Base-by-base conservation (phyloP, 202 grass and related monocot species). In the Dendrocalamus latiflorus region DNA sequence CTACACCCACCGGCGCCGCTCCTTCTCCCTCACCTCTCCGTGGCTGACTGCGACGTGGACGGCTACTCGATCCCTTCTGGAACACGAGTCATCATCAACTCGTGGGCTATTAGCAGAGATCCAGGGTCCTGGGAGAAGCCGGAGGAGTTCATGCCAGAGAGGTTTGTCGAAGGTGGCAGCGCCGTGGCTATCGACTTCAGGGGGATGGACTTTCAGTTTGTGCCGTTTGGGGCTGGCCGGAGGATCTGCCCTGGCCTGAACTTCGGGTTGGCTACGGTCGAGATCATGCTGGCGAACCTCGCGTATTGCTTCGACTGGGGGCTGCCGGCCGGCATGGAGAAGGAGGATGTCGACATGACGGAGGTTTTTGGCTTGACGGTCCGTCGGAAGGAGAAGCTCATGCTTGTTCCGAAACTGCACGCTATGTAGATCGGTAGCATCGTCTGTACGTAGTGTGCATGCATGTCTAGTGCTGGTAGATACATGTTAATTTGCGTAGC, bases 101-200 rank as follows among this genome's bases (percentile, higher is more conserved):
- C 1, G 0, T 86, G 76, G 77, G 77, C 84, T 18, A 60, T 86
- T 1, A 17, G 58, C 0, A 75, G 84, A n/a, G 77, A 86, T n/a
- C 49, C 77, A 3, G 17, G 4, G 1, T 75, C 14, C 0, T 86
- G 77, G 84, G 84, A 81, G 26, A 60, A 14, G 0, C 7, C 84
- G 0, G 70, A 81, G 1, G 84, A 81, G 59, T 86, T 75, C 13
- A 45, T n/a, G 76, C 76, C 76, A 0, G 67, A 86, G 60, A 73
- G 77, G 25, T 86, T 86, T 20, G 18, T 84, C 6, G 24, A 58
- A 0, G 60, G 47, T 0, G 45, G 57, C 5, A 41, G 33, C 14
- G 45, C 69, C 1, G 59, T 44, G 3, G 9, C 21, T 0, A 2
- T 77, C 8, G 85, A 87, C 8, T 70, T 70, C 22, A 82, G 14